A percentile compares a stretch with the other conserved stretches of the same genome.
phyloP scores from a whole-genome alignment of 1,139 yeast genomes.

The Yamadazyma trypodendri region DNA sequence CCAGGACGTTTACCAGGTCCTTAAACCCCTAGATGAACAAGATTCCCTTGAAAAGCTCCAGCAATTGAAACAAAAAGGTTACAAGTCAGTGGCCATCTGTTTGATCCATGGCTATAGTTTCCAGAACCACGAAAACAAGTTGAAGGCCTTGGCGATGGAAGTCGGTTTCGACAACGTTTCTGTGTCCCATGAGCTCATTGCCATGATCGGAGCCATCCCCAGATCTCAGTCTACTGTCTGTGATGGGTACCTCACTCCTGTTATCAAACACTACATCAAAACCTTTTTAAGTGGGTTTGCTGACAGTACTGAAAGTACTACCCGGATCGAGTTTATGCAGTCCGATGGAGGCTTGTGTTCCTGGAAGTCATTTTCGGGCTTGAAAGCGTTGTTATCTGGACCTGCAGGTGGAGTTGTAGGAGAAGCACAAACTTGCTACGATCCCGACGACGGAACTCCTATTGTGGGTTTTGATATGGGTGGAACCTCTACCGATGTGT shows the following conservation, averaged over 20 bases:
- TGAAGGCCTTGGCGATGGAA: conserved; percentile 56
- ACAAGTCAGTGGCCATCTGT: conserved; percentile 64
- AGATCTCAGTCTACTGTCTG: conserved; percentile 73
- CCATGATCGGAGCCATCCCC: conserved; percentile 71
- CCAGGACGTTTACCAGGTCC: conserved; percentile 59
- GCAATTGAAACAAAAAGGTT: conserved; percentile 50
- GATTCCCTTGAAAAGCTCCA: conserved; percentile 39
- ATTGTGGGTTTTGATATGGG: conserved; percentile 61
- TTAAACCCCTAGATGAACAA: conserved; percentile 44
- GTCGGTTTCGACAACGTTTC: conserved; percentile 59
- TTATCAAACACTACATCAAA: conserved; percentile 57
- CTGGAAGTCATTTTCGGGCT: conserved; percentile 49
- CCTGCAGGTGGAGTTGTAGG: conserved; percentile 66
- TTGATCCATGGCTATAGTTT: conserved; percentile 70
- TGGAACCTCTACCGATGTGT: conserved; percentile 59
- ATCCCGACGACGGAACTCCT: conserved; percentile 36
- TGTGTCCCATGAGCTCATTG: conserved; percentile 61
- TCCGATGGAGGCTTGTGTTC: conserved; percentile 57
- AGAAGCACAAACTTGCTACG: conserved; percentile 49
- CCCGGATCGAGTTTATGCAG: conserved; percentile 50
- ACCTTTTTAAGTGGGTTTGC: conserved; percentile 61
- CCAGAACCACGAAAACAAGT: conserved; percentile 59
- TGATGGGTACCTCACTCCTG: conserved; percentile 78
- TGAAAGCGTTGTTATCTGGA: conserved; percentile 51
- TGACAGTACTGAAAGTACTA: conserved; percentile 31